Evolutionary conservation across 2,329 filamentous ascomycete species (phyloP).

Genomic region (Botrytis pseudocinerea): DNA sequence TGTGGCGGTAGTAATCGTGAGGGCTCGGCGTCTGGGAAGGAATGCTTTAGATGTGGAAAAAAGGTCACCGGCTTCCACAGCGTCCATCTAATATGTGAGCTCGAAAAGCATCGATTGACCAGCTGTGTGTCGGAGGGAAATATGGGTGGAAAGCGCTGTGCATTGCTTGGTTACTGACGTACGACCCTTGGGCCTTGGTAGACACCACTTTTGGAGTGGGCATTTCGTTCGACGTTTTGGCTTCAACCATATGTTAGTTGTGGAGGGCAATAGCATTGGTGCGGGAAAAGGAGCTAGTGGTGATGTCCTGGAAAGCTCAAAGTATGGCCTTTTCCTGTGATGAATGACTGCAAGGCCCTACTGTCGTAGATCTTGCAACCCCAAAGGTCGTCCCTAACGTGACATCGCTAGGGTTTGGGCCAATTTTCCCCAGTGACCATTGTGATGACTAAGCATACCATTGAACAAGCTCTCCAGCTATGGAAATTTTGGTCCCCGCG

Average conservation of each 20-base stretch:
- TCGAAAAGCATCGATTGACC: background rate
- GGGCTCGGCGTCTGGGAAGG: no score
- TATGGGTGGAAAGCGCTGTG: no score
- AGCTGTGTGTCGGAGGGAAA: background rate
- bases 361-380: background rate
- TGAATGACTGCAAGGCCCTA: no score
- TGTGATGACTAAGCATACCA: background rate
- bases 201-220: background rate
- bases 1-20: no score
- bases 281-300: background rate
- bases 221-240: background rate
- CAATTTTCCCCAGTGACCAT: background rate
- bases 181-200: no score
- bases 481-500: slow-evolving; percentile 17
- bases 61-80: no score
- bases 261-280: background rate
- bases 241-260: background rate
- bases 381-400: background rate
- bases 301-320: background rate
- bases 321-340: background rate
- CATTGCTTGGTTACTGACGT: no score
- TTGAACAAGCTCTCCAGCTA: background rate
- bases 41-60: no score
- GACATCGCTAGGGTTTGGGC: background rate
- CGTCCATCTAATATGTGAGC: no score